phyloP scores from a whole-genome alignment of 169 alveolate species.

The Plasmodium malariae region DNA sequence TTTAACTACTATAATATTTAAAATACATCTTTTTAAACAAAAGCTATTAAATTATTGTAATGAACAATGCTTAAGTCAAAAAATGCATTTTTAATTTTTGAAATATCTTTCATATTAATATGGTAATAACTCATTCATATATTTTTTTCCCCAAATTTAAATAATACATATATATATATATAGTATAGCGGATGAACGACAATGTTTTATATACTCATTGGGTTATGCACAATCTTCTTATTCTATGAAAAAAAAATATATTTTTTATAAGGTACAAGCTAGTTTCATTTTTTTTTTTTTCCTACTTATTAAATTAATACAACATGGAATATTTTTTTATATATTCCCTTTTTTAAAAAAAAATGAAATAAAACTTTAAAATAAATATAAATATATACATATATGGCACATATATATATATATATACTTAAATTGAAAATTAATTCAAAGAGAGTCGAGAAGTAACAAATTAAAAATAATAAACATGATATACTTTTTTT shows the following conservation, averaged over 20 bases:
- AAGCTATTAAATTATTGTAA: no score
- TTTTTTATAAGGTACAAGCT: constrained; percentile 23
- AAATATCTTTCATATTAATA: no score
- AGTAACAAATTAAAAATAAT: constrained; percentile 63
- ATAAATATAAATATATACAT: constrained; percentile 25
- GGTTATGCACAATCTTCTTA: background rate
- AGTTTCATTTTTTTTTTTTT: constrained; percentile 17
- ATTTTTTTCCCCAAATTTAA: no score
- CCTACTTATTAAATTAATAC: background rate
- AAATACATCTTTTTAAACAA: no score
- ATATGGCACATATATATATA: constrained; percentile 20
- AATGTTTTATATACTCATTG: no score
- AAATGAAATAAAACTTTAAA: constrained; percentile 30
- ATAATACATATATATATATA: no score
- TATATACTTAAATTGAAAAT: constrained; percentile 45
- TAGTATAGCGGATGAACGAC: no score
- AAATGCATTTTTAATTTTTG: no score
- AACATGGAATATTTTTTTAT: background rate
- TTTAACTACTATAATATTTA: no score
- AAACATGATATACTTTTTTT: constrained; percentile 22
- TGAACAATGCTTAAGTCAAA: no score
- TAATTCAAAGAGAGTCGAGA: constrained; percentile 44
- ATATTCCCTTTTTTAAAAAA: constrained; percentile 30
- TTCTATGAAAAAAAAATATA: background rate
- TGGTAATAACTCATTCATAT: no score